A percentile compares a stretch with the other conserved stretches of the same genome.
phyloP scores from a whole-genome alignment of 2,329 filamentous ascomycete genomes.

The Nemania serpens region DNA sequence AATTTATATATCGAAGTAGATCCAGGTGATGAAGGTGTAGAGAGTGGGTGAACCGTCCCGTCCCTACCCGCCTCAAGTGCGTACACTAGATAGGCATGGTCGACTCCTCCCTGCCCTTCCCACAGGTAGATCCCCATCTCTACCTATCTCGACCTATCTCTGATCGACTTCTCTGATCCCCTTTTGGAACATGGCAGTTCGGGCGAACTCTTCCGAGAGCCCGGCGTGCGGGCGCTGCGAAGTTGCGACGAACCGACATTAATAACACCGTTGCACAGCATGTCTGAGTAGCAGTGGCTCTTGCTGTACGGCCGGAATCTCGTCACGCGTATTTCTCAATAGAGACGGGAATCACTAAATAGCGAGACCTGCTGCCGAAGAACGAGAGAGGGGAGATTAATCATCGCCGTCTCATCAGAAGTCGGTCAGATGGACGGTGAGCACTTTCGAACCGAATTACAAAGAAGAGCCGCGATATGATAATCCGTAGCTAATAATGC shows the following conservation, averaged over 20 bases:
- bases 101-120: constrained; percentile 2
- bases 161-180: constrained; percentile 4
- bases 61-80: constrained; percentile 23
- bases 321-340: constrained; percentile 4
- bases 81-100: constrained; percentile 6
- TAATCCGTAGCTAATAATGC: constrained; percentile 1
- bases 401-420: constrained; percentile 1
- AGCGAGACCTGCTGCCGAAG: background rate
- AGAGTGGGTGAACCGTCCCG: constrained; percentile 25
- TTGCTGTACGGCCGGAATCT: constrained; percentile 3
- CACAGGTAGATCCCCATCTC: background rate
- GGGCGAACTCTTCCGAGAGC: constrained; percentile 18
- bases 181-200: constrained; percentile 16
- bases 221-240: constrained; percentile 3
- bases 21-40: constrained; percentile 18
- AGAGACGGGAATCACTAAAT: background rate
- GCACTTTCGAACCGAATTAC: background rate
- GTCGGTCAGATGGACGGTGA: background rate
- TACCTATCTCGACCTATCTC: background rate
- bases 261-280: too few species aligned
- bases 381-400: background rate
- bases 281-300: background rate
- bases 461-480: background rate
- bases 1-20: constrained; percentile 24
- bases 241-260: constrained; percentile 1